Base-by-base conservation (phyloP, 2,329 filamentous ascomycete species). In the Neonectria punicea region DNA sequence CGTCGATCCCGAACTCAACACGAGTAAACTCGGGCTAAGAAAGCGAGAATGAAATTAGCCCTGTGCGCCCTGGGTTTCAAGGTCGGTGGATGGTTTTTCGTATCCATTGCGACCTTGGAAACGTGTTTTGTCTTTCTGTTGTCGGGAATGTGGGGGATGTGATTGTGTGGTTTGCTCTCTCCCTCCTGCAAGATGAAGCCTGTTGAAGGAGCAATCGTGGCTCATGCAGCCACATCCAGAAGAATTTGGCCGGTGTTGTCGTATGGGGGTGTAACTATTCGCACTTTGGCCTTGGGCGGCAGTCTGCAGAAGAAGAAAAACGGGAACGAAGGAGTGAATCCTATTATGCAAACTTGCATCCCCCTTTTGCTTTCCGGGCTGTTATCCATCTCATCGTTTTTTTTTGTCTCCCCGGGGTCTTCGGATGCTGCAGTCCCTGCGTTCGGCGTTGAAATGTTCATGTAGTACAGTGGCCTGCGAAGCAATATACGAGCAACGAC, bases 201-300 rank as follows among this genome's bases (percentile, higher is more conserved):
- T 41, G 41, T 18, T 22, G 49, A 58, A 39, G 53, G 16, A 53
- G 14, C 14, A 39, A 39, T 39, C 36, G 47, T 60, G 58, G 58
- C 58, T 30, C 30, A 61, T 61, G 50, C 58, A 61, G 50, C 58
- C 58, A 61, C 58, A 49, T 30, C 43, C 58, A 9, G 25, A 57
- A 18, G 54, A 20, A 50, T 51, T 20, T 32, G 41, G 54, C 41
- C 22, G 32, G 25, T 25, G 25, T 25, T 25, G 25, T 6, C 5
- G 25, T 25, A 25, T 5, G 5, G 25, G 25, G 25, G 25, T 25
- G 25, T n/a, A 43, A n/a, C 39, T 43, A 43, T 43, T 43, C 39
- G 39, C 39, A 43, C 8, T 43, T 43, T 43, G 11, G n/a, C 39
- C 25, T n/a, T 6, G 14, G 1, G 36, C 36, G 36, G 36, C 14